phyloP scores from a whole-genome alignment of 208 protist genomes.

The Leishmania turanica region DNA sequence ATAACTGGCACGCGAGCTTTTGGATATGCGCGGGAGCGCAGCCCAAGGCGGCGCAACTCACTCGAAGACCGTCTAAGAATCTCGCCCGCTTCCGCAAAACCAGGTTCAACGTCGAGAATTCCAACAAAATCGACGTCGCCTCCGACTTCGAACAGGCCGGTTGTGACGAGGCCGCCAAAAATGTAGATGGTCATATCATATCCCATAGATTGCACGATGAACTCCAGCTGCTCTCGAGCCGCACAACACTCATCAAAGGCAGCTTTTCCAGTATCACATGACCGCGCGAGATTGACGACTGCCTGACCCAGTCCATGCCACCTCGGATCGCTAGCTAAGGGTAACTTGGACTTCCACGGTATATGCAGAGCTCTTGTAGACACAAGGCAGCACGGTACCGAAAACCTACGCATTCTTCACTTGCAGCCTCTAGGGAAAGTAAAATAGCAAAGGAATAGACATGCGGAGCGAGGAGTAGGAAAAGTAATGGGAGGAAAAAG shows the following conservation, averaged over 20 bases:
- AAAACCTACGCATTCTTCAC: slow-evolving; percentile 29
- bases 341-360: slow-evolving; percentile 66
- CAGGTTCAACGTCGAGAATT: slow-evolving; percentile 85
- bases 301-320: slow-evolving; percentile 66
- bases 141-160: slow-evolving; percentile 80
- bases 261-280: slow-evolving; percentile 75
- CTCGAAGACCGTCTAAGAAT: slow-evolving; percentile 69
- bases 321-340: slow-evolving; percentile 27
- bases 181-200: slow-evolving; percentile 89
- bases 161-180: slow-evolving; percentile 85
- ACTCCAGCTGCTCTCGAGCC: slow-evolving; percentile 81
- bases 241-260: slow-evolving; percentile 86
- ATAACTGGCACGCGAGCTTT: slow-evolving; percentile 87
- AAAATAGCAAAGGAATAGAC: background rate
- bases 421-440: background rate
- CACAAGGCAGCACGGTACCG: background rate
- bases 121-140: slow-evolving; percentile 91
- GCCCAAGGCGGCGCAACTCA: slow-evolving; percentile 76
- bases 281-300: slow-evolving; percentile 57
- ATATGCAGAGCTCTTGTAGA: slow-evolving; percentile 30
- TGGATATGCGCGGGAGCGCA: slow-evolving; percentile 65
- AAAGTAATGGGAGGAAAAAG: background rate
- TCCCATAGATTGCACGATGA: slow-evolving; percentile 71
- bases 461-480: background rate
- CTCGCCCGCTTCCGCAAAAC: slow-evolving; percentile 72